Evolutionary conservation across 1,284 basidiomycete species (phyloP).

Genomic region (Ustilago shanxiensis): DNA sequence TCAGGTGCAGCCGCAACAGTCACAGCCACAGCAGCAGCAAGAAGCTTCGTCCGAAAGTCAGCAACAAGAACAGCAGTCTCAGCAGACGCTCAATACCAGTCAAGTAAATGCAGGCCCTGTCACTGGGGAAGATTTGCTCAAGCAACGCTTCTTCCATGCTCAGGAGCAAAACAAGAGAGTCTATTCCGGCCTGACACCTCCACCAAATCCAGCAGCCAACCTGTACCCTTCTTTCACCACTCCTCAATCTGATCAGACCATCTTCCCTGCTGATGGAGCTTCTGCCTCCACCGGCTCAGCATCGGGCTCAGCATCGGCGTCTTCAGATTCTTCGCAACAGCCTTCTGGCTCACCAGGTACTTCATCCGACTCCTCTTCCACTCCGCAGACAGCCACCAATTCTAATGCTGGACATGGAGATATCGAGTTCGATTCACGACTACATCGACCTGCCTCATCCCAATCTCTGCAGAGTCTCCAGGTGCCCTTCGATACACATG

Average conservation of each 20-base stretch:
- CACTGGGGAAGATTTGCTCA: constrained; percentile 56
- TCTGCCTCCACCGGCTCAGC: constrained; percentile 3
- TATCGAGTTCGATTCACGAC: constrained; percentile 28
- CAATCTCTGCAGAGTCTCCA: constrained; percentile 46
- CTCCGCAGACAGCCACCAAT: constrained; percentile 12
- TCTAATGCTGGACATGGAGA: constrained; percentile 10
- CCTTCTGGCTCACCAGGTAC: constrained; percentile 10
- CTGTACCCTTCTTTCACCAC: constrained; percentile 45
- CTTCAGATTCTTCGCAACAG: constrained; percentile 21
- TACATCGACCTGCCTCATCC: constrained; percentile 31
- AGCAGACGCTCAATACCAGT: constrained; percentile 2
- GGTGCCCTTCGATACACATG: constrained; percentile 65
- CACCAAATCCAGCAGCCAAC: constrained; percentile 28
- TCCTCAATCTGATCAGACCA: constrained; percentile 19
- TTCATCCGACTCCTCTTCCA: constrained; percentile 13
- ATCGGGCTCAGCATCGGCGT: constrained; percentile 9
- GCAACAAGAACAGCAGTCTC: constrained; percentile 19
- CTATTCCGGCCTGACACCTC: constrained; percentile 36
- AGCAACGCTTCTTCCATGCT: constrained; percentile 62
- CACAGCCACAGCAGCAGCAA: constrained; percentile 20
- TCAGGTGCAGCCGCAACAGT: constrained; percentile 19
- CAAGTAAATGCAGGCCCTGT: constrained; percentile 15
- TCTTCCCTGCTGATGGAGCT: constrained; percentile 14
- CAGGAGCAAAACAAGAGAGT: constrained; percentile 58
- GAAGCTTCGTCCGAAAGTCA: constrained; percentile 11